Evolutionary conservation across 2,329 filamentous ascomycete species (phyloP).

Genomic region (Stagonosporopsis chrysanthemi): DNA sequence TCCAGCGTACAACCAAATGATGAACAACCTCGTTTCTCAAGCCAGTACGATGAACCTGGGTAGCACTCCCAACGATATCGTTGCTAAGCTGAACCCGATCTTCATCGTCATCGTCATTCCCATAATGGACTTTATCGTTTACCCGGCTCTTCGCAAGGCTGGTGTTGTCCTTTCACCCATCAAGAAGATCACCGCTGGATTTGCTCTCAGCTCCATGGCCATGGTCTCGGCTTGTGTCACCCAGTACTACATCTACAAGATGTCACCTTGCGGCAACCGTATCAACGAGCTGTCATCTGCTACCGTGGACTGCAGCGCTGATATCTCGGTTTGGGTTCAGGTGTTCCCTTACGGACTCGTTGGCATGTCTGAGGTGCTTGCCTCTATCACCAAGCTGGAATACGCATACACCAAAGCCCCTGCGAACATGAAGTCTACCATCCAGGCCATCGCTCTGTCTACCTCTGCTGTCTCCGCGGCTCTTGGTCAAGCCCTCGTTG

Average conservation of each 20-base stretch:
- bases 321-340: conserved; percentile 65
- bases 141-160: conserved; percentile 71
- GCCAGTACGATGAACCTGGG: conserved; percentile 71
- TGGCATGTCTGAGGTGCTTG: conserved; percentile 67
- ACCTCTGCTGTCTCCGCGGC: conserved; percentile 45
- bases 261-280: conserved; percentile 36
- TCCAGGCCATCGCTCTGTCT: conserved; percentile 47
- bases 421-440: conserved; percentile 63
- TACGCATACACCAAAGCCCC: conserved; percentile 57
- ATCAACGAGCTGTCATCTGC: conserved; percentile 48
- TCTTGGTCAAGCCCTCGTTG: conserved; percentile 43
- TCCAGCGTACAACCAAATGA: conserved; percentile 57
- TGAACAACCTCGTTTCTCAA: conserved; percentile 72
- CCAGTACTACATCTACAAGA: conserved; percentile 61
- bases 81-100: conserved; percentile 79
- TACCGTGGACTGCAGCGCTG: conserved; percentile 50
- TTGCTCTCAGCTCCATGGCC: conserved; percentile 68
- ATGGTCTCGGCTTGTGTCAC: conserved; percentile 66
- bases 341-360: conserved; percentile 63
- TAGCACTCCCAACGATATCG: conserved; percentile 78
- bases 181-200: conserved; percentile 76
- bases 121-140: conserved; percentile 70
- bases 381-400: conserved; percentile 74
- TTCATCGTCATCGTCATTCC: conserved; percentile 72
- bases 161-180: conserved; percentile 75